These are phyloP conservation scores for Tuber brumale DNA, from an alignment of 495 filamentous ascomycete genomes.

Conservation along the genomic window DNA sequence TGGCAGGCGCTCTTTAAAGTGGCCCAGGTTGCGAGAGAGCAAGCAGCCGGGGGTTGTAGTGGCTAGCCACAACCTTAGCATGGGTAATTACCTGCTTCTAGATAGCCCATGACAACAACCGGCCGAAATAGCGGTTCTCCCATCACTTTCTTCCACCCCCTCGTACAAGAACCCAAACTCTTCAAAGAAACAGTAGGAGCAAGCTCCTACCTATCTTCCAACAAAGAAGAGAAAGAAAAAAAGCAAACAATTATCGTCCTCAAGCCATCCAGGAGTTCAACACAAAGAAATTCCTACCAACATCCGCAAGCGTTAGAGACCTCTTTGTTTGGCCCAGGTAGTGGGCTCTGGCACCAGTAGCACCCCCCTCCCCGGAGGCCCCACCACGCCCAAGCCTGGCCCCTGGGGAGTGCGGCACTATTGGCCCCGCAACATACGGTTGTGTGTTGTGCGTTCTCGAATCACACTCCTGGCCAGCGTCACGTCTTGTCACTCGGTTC, in stretches of 20 bases:
- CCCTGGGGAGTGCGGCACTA: neutral
- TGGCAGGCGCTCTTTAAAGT: too few relatives aligned
- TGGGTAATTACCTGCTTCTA: too few relatives aligned
- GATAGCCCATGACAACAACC: too few relatives aligned
- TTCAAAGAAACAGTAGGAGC: neutral
- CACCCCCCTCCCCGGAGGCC: neutral
- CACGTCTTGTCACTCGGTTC: neutral
- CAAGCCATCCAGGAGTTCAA: neutral
- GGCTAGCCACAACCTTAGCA: too few relatives aligned
- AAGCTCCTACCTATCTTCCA: too few relatives aligned
- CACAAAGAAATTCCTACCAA: neutral
- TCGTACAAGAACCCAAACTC: neutral
- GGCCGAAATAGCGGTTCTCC: too few relatives aligned
- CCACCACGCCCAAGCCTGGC: neutral
- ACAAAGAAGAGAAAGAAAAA: too few relatives aligned
- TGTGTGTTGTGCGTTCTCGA: neutral
- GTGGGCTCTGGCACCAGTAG: neutral
- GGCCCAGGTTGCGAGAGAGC: too few relatives aligned
- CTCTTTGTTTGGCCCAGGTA: neutral
- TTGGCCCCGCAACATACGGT: neutral
- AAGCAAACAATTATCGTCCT: too few relatives aligned
- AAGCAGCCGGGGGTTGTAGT: too few relatives aligned
- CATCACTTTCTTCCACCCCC: too few relatives aligned
- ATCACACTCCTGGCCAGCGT: neutral
- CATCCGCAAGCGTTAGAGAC: neutral